These are phyloP conservation scores for Diutina neorugosa DNA, from an alignment of 1,139 yeast genomes.

Conservation along the genomic window DNA sequence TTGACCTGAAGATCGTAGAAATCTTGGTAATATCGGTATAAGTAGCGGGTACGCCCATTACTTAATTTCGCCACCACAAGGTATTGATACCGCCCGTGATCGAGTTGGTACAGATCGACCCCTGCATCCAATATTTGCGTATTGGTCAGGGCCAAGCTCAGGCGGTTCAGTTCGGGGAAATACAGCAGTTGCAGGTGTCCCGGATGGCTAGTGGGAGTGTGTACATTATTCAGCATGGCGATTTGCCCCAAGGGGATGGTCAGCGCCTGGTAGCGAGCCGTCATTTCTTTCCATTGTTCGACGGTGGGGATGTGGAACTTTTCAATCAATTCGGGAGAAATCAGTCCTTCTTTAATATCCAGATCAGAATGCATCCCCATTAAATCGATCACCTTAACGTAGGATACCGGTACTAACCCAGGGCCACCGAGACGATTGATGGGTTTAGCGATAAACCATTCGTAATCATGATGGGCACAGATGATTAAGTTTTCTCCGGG, in stretches of 20 bases:
- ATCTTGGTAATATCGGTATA: conserved; percentile 90
- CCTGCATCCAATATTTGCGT: conserved; percentile 43
- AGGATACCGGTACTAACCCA: conserved; percentile 86
- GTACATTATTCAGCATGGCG: neutral
- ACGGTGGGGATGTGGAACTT: conserved; percentile 74
- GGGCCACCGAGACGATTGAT: conserved; percentile 94
- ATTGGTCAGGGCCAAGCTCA: conserved; percentile 22
- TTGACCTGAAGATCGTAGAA: conserved; percentile 89
- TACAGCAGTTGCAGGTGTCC: neutral
- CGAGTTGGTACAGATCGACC: conserved; percentile 72
- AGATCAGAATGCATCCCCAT: conserved; percentile 23
- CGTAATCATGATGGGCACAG: conserved; percentile 92
- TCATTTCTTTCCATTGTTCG: conserved; percentile 88
- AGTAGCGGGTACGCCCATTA: conserved; percentile 55
- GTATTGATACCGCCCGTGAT: conserved; percentile 86
- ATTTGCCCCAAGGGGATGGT: conserved; percentile 64
- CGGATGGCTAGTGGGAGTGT: neutral
- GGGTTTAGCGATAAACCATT: conserved; percentile 97
- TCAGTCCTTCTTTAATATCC: conserved; percentile 14
- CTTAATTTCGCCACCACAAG: conserved; percentile 58
- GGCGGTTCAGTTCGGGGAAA: conserved; percentile 12
- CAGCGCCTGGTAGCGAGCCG: conserved; percentile 88
- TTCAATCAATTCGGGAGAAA: conserved; percentile 24
- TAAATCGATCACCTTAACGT: conserved; percentile 76
- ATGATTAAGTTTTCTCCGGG: conserved; percentile 86